Evolutionary conservation across 768 basidiomycete genomes (phyloP), one percentile per base, ranked within the genome.

Genomic region (Boletales sp.): DNA sequence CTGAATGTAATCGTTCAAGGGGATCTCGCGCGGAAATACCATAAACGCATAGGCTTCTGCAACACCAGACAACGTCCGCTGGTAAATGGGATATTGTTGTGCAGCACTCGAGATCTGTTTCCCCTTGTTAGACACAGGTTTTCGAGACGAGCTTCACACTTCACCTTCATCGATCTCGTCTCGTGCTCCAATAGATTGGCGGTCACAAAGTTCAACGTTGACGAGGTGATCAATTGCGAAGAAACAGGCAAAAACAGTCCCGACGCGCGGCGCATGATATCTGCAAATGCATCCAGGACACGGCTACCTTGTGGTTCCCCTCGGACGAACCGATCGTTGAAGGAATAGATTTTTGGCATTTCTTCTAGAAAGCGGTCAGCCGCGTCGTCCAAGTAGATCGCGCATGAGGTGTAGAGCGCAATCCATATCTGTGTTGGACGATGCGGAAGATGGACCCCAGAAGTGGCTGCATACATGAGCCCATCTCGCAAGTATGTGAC

Each of bases 11-110:
- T 56, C 48, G 18, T 45, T 44, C 8, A 69, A 37, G 2, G 72
- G 68, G 11, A 70, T 50, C 3, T 62, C 52, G 8, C 53, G 44
- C 12, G 69, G 63, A 50, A 73, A 75, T 17, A 61, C 60, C 53
- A 69, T 62, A 36, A 67, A 52, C 7, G 56, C 61, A 42, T 66
- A 76, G 0, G 67, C 59, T 30, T 71, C 68, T 1, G 60, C 56
- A 11, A 65, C 54, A 2, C 70, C 71, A 27, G 69, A 67, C 41
- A 57, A 21, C 13, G 53, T 48, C 8, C 57, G 57, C 19, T 43
- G 30, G 44, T 57, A 65, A 17, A 45, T 49, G 2, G 65, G 52
- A 40, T 59, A 67, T 13, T 45, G 46, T 8, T 44, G 43, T 3
- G 66, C 58, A 3, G 41, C 53, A 24, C 24, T 47, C 31, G 38